Conservation (phyloP, 768 basidiomycete species). For the Termitomyces sp. region DNA sequence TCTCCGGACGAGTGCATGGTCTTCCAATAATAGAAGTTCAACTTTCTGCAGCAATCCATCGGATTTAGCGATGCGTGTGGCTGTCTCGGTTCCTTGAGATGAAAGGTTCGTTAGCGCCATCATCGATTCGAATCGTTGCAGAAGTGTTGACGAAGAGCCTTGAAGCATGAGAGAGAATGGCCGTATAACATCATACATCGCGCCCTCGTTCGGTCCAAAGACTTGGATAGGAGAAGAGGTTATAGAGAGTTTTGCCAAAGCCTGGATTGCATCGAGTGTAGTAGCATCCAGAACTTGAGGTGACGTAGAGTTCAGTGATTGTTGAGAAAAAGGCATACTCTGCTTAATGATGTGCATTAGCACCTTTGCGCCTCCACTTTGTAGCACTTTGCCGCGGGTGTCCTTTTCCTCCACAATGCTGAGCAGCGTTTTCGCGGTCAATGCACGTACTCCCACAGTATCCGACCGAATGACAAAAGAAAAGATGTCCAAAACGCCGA, state of each 20-base stretch:
- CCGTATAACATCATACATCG: constrained; percentile 75
- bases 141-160: constrained; percentile 57
- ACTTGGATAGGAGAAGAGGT: constrained; percentile 87
- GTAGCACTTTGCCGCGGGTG: constrained; percentile 71
- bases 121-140: constrained; percentile 88
- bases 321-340: constrained; percentile 24
- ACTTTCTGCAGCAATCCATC: constrained; percentile 58
- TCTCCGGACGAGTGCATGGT: constrained; percentile 74
- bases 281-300: constrained; percentile 30
- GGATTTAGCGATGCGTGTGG: constrained; percentile 58
- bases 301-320: constrained; percentile 19
- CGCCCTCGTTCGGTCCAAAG: constrained; percentile 79
- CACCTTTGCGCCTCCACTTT: constrained; percentile 73
- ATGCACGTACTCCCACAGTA: constrained; percentile 55
- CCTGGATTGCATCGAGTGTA: constrained; percentile 70
- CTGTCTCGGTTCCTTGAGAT: constrained; percentile 62
- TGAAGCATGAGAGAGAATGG: constrained; percentile 74
- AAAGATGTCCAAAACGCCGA: constrained; percentile 63
- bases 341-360: constrained; percentile 52
- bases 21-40: constrained; percentile 75
- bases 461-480: constrained; percentile 51
- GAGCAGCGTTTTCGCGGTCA: constrained; percentile 58
- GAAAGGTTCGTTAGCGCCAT: constrained; percentile 97
- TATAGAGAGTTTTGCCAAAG: constrained; percentile 88
- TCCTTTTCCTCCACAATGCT: constrained; percentile 72